Evolutionary conservation across 352 stramenopile species (phyloP), one percentile per base, ranked within the genome.

Genomic region (Phytophthora meadii): DNA sequence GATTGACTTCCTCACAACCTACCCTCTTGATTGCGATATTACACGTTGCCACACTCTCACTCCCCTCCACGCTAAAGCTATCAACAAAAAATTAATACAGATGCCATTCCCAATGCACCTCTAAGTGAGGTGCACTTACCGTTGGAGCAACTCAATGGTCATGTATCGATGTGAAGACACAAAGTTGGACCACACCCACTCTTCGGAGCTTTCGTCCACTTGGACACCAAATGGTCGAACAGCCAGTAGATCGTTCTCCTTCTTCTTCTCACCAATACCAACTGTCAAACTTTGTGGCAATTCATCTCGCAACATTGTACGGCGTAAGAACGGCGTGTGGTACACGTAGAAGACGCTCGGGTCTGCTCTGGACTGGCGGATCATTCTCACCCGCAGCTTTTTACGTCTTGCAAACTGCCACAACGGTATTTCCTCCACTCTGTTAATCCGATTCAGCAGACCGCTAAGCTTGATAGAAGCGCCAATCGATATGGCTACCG

Each of bases 301-400:
- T 11, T 74, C 79, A 58, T 95, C 87, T 41, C 79, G 72, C 40
- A 93, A 54, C 28, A 92, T 14, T 22, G 74, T 68, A 11, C 87
- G 83, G 1, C 87, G 79, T 22, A 84, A 28, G 28, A 92, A 84
- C 28, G 87, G 87, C 47, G 83, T 90, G 61, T 95, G 87, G 60
- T 93, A 93, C 40, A 95, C 85, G 58, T 91, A 93, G 28, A 95
- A 90, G 7, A 93, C 50, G 58, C 74, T 93, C 40, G 87, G 80
- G 37, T 95, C 82, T 2, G 68, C 44, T n/a, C 66, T 59, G 19
- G 77, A 86, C 60, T 93, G 84, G n/a, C 74, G 75, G 15, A 93
- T 73, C 54, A 93, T 79, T 4, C 85, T 82, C 57, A 89, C 87
- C 14, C 76, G 77, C n/a, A 95, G 68, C 48, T 83, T 91, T 56